Evolutionary conservation across 225 moss, liverwort and hornwort genomes (phyloP), one percentile per base, ranked within the genome.

Genomic region (Straminergon stramineum): DNA sequence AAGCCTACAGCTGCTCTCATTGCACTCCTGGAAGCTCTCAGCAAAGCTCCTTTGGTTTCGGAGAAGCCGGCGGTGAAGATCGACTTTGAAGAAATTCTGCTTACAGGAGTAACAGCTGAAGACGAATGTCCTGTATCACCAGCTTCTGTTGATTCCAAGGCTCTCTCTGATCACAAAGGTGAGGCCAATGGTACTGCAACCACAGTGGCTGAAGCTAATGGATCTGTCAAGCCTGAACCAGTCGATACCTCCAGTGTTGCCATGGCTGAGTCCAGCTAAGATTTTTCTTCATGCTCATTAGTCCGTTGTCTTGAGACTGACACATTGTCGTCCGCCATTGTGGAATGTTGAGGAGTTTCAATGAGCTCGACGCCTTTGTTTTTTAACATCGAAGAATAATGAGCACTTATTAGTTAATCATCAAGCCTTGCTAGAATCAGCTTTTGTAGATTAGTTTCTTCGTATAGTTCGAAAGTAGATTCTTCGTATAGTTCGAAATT

Each of bases 41-140:
- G 64, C 39, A 92, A 58, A 78, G 89, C 93, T 10, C 90, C 91
- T 15, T 85, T 35, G 8, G 11, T 78, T 35, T 67, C 86, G 52
- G 84, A 94, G 83, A 93, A 88, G 81, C 91, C 93, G 9, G 86
- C 22, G 7, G 89, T 90, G 51, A 91, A 89, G 90, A 86, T 93
- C 71, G 90, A 93, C 70, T 86, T 94, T 5, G 93, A 93, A 53
- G 94, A 89, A 75, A 84, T 87, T 63, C 53, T 70, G 67, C 65
- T 80, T 2, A 58, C 79, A 26, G 90, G 82, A 87, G 45, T 11
- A 35, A 8, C 75, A 55, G 21, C 86, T 43, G 83, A 26, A 39
- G 87, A 82, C 45, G 81, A 91, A 11, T 37, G 6, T 57, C 82
- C 56, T 73, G 66, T 4, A 13, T 21, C 64, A 13, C n/a, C 77